These are phyloP conservation scores for Agrocybe chaxingu DNA, from an alignment of 768 basidiomycete genomes.

Conservation along the genomic window DNA sequence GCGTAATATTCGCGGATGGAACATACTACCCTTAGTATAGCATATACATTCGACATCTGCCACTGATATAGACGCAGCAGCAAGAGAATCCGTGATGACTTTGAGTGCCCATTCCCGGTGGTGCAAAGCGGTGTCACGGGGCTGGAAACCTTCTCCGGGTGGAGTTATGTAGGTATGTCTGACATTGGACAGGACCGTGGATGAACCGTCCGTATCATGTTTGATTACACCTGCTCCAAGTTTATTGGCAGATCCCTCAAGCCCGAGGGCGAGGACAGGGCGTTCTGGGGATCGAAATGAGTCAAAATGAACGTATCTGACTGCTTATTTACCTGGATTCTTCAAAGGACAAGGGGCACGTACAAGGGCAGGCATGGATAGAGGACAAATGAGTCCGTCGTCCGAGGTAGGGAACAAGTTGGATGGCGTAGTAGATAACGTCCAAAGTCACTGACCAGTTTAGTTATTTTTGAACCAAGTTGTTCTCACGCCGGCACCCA, in stretches of 20 bases:
- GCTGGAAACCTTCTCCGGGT: slow-evolving; percentile 96
- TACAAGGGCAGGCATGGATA: slow-evolving; percentile 24
- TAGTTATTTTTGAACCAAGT: too few species aligned
- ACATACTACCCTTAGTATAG: slow-evolving; percentile 83
- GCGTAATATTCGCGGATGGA: neutral
- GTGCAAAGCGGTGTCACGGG: slow-evolving; percentile 92
- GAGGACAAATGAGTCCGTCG: neutral
- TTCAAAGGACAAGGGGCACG: slow-evolving; percentile 28
- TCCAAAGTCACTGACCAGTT: neutral
- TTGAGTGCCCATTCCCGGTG: slow-evolving; percentile 90
- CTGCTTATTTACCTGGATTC: slow-evolving; percentile 28
- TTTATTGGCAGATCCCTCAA: slow-evolving; percentile 98
- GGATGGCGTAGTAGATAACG: slow-evolving; percentile 6
- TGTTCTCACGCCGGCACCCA: too few species aligned
- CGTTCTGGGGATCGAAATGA: slow-evolving; percentile 39
- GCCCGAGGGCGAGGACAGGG: slow-evolving; percentile 84
- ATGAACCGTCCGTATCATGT: slow-evolving; percentile 71
- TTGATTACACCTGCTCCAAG: slow-evolving; percentile 91
- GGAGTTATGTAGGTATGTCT: slow-evolving; percentile 99
- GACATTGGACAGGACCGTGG: slow-evolving; percentile 83
- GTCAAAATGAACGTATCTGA: neutral
- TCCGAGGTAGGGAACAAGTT: neutral
- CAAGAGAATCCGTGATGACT: slow-evolving; percentile 76
- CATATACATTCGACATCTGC: slow-evolving; percentile 91
- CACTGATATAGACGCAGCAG: slow-evolving; percentile 64